Conservation (phyloP, 2,329 filamentous ascomycete genomes). For the Lachnellula cervina region DNA sequence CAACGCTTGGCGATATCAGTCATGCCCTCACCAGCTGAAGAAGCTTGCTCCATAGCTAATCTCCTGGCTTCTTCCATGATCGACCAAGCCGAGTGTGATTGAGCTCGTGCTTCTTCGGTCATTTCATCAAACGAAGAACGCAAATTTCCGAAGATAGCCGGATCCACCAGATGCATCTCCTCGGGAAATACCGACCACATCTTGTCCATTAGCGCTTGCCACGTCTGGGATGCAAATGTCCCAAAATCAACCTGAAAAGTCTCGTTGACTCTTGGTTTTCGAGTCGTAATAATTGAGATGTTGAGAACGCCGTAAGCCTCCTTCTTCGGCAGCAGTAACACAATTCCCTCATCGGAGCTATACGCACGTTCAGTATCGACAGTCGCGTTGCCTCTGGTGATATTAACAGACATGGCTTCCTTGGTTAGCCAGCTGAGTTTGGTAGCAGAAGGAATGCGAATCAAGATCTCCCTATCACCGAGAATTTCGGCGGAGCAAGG, state of each 20-base stretch:
- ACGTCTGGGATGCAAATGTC: slow-evolving; percentile 19
- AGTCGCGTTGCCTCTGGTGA: slow-evolving; percentile 43
- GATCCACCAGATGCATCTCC: slow-evolving; percentile 14
- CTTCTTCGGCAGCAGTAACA: slow-evolving; percentile 43
- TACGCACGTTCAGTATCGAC: slow-evolving; percentile 43
- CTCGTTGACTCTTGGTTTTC: slow-evolving; percentile 56
- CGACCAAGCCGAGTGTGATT: slow-evolving; percentile 18
- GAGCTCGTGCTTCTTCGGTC: slow-evolving; percentile 18
- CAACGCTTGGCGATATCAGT: slow-evolving; percentile 22
- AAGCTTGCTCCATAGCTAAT: slow-evolving; percentile 20
- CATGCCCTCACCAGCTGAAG: slow-evolving; percentile 13
- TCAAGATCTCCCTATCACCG: slow-evolving; percentile 47
- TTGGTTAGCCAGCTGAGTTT: slow-evolving; percentile 52
- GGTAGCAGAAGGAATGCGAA: slow-evolving; percentile 47
- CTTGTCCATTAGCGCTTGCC: slow-evolving; percentile 24
- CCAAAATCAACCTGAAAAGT: slow-evolving; percentile 58
- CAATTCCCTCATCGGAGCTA: slow-evolving; percentile 30
- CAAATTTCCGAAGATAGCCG: slow-evolving; percentile 15
- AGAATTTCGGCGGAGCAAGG: slow-evolving; percentile 44
- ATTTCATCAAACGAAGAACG: slow-evolving; percentile 15
- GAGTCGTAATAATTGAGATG: slow-evolving; percentile 53
- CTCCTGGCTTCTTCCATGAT: slow-evolving; percentile 20
- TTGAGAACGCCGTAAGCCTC: slow-evolving; percentile 56
- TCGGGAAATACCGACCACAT: slow-evolving; percentile 22
- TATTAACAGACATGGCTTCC: slow-evolving; percentile 52